These are phyloP conservation scores for Litsea cubeba DNA, from an alignment of 164 flowering plant species.

Conservation along the genomic window DNA sequence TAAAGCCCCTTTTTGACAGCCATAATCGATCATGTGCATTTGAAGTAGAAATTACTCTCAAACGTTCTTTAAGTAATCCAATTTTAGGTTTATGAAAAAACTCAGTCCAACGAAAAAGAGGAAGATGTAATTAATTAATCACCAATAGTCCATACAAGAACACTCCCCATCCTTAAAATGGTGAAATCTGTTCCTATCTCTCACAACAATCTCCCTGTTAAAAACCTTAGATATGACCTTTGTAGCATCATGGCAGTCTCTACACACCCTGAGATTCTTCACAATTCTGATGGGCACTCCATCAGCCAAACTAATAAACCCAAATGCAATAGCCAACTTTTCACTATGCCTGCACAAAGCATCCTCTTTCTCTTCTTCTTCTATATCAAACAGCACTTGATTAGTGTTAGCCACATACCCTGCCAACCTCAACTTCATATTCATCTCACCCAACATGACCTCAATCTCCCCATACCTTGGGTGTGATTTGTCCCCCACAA, in stretches of 20 bases:
- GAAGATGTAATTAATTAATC: not conserved
- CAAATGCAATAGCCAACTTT: slow-evolving; percentile 52
- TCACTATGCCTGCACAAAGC: slow-evolving; percentile 39
- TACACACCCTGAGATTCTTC: slow-evolving; percentile 44
- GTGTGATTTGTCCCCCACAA: slow-evolving; percentile 43
- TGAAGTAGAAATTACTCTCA: no score
- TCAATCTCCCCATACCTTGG: slow-evolving; percentile 36
- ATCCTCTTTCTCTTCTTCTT: slow-evolving; percentile 51
- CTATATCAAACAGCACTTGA: slow-evolving; percentile 41
- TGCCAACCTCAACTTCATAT: slow-evolving; percentile 25
- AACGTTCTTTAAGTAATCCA: no score
- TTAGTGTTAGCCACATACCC: slow-evolving; percentile 43
- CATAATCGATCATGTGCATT: no score
- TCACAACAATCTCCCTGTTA: slow-evolving; percentile 33
- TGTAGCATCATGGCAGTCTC: slow-evolving; percentile 44
- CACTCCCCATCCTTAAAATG: slow-evolving; percentile 38
- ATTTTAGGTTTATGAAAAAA: no score
- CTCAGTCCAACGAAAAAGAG: no score
- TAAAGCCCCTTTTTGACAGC: no score
- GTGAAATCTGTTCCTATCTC: slow-evolving; percentile 44
- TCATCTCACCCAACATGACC: slow-evolving; percentile 34
- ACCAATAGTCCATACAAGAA: slow-evolving; percentile 42
- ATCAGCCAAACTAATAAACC: slow-evolving; percentile 33
- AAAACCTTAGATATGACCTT: slow-evolving; percentile 30
- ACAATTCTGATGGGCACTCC: slow-evolving; percentile 36